Evolutionary conservation across 305 asterid genomes (phyloP).

Genomic region (Solanum hybrid): DNA sequence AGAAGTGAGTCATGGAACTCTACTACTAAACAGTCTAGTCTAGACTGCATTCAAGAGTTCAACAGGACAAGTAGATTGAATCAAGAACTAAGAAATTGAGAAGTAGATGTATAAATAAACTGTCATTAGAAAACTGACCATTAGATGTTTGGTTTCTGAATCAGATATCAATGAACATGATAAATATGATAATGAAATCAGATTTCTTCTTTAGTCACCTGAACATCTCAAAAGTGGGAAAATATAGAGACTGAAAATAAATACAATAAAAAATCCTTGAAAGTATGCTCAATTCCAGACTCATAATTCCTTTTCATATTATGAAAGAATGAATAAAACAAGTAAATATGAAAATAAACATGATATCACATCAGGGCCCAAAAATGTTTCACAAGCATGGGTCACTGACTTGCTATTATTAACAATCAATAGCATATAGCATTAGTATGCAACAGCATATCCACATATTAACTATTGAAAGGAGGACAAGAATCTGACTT

Average conservation of each 20-base stretch:
- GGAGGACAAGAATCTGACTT: not conserved
- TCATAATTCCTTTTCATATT: not conserved
- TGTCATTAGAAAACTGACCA: not conserved
- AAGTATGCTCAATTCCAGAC: not conserved
- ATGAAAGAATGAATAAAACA: not conserved
- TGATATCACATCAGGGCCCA: not conserved
- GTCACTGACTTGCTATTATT: not conserved
- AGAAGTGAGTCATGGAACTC: conserved; percentile 7
- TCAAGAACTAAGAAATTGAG: not conserved
- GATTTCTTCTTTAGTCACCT: not conserved
- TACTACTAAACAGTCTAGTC: not conserved
- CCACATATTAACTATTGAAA: not conserved
- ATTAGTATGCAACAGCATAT: not conserved
- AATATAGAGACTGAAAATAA: not conserved
- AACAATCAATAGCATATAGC: conserved; percentile 1
- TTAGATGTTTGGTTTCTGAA: not conserved
- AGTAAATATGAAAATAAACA: not conserved
- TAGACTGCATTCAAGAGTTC: not conserved
- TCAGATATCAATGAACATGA: not conserved
- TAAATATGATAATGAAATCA: not conserved
- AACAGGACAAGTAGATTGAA: not conserved
- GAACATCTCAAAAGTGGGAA: not conserved
- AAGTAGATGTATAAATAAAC: not conserved
- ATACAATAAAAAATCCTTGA: not conserved
- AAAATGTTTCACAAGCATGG: not conserved